Conservation (phyloP, 495 filamentous ascomycete genomes). For the Hyaloscypha finlandica region DNA sequence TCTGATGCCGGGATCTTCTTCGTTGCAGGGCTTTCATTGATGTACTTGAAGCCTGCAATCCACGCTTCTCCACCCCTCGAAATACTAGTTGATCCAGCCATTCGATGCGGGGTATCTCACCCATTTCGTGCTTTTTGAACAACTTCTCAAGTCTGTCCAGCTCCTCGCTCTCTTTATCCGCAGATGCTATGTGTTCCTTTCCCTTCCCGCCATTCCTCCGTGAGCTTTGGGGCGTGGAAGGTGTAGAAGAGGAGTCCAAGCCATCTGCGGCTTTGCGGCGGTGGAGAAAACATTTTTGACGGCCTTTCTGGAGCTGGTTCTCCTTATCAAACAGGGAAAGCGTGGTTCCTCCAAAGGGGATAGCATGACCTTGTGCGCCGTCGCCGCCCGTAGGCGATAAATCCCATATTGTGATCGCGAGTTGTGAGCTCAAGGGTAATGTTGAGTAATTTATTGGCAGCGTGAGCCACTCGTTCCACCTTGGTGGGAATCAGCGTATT, state of each 20-base stretch:
- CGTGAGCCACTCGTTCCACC: constrained; percentile 96
- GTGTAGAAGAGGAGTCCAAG: constrained; percentile 76
- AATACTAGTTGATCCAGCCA: constrained; percentile 96
- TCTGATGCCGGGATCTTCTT: constrained; percentile 34
- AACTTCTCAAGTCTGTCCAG: constrained; percentile 80
- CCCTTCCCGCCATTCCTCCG: constrained; percentile 18
- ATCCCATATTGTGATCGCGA: constrained; percentile 97
- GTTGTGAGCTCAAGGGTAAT: constrained; percentile 73
- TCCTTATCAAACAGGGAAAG: constrained; percentile 88
- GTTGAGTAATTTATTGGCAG: constrained; percentile 81
- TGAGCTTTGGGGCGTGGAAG: constrained; percentile 56
- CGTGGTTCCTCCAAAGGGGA: constrained; percentile 94
- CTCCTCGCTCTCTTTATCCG: constrained; percentile 69
- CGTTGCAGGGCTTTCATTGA: constrained; percentile 27
- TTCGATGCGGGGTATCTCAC: constrained; percentile 86
- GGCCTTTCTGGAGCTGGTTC: constrained; percentile 82
- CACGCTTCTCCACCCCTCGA: constrained; percentile 77
- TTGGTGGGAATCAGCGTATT: constrained; percentile 29
- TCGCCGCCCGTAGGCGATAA: constrained; percentile 73
- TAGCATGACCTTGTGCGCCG: constrained; percentile 66
- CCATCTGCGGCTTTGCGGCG: constrained; percentile 84
- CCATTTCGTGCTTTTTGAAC: constrained; percentile 98
- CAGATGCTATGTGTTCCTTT: constrained; percentile 26
- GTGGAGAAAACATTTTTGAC: constrained; percentile 88
- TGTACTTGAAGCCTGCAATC: constrained; percentile 51